phyloP scores from a whole-genome alignment of 768 basidiomycete genomes.

The Calocybe gangraenosa region DNA sequence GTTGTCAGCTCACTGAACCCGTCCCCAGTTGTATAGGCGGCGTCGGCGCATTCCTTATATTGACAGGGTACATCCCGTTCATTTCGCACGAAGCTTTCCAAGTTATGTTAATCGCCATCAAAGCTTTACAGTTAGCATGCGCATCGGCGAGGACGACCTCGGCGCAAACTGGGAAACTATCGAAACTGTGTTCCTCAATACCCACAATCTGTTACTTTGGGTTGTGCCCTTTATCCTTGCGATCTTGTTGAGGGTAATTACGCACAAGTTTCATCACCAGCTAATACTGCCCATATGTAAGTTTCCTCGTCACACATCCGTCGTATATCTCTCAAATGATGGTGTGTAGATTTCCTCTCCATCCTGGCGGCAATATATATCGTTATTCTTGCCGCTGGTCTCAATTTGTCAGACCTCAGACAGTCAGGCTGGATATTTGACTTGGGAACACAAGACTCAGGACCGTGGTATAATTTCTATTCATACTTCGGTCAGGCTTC shows the following conservation, averaged over 20 bases:
- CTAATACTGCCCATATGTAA: conserved; percentile 85
- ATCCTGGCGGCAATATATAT: conserved; percentile 86
- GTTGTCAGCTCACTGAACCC: neutral
- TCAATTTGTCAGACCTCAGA: conserved; percentile 60
- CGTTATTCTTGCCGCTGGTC: conserved; percentile 57
- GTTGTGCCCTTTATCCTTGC: conserved; percentile 74
- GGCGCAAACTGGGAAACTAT: conserved; percentile 62
- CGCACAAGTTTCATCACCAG: conserved; percentile 77
- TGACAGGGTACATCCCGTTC: conserved; percentile 63
- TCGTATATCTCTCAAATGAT: no score
- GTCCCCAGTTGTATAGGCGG: conserved; percentile 79
- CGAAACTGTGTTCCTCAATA: conserved; percentile 61
- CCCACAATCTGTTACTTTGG: conserved; percentile 73
- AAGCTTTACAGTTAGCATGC: conserved; percentile 83
- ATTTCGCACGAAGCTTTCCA: no score
- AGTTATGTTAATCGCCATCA: no score
- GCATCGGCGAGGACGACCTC: conserved; percentile 77
- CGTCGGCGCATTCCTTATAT: conserved; percentile 89
- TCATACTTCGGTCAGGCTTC: conserved; percentile 49
- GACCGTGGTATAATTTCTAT: conserved; percentile 87
- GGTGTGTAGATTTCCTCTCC: conserved; percentile 60
- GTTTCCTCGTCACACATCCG: conserved; percentile 22
- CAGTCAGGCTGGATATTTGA: conserved; percentile 85
- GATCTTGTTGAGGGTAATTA: conserved; percentile 73
- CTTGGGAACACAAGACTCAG: conserved; percentile 35